Conservation (phyloP, 2,329 filamentous ascomycete species). For the Pseudogymnoascus sp. region DNA sequence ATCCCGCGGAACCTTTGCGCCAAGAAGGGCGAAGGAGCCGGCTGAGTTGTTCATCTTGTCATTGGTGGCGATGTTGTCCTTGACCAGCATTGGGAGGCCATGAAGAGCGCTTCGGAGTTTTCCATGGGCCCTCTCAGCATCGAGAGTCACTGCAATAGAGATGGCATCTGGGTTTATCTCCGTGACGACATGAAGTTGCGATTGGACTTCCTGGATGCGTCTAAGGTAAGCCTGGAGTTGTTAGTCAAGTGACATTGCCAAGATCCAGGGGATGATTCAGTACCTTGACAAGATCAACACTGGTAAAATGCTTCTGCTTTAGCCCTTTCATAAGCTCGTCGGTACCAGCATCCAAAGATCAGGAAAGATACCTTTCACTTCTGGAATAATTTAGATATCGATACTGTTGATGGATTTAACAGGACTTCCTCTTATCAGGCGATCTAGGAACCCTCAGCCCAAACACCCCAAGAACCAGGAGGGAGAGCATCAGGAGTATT, state of each 20-base stretch:
- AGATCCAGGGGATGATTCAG: slow-evolving; percentile 33
- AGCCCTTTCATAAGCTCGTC: slow-evolving; percentile 45
- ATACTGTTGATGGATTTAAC: neutral
- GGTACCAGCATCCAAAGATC: slow-evolving; percentile 43
- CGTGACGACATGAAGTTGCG: slow-evolving; percentile 21
- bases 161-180: slow-evolving; percentile 30
- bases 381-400: neutral
- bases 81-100: slow-evolving; percentile 53
- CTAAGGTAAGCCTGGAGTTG: slow-evolving; percentile 20
- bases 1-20: slow-evolving; percentile 21
- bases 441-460: neutral
- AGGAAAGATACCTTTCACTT: slow-evolving; percentile 22
- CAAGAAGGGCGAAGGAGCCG: slow-evolving; percentile 22
- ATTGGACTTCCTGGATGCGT: slow-evolving; percentile 22
- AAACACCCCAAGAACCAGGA: neutral
- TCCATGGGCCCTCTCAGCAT: slow-evolving; percentile 24
- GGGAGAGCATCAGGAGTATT: neutral
- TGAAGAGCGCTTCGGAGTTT: slow-evolving; percentile 37
- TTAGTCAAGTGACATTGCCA: slow-evolving; percentile 26
- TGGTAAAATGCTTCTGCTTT: slow-evolving; percentile 43
- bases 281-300: slow-evolving; percentile 47
- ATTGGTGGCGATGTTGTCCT: slow-evolving; percentile 53
- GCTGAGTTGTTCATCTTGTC: slow-evolving; percentile 47
- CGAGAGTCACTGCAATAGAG: slow-evolving; percentile 24
- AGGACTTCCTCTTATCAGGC: neutral